These are phyloP conservation scores for Neoascochyta sp. DNA, from an alignment of 2,329 filamentous ascomycete species.

Conservation along the genomic window DNA sequence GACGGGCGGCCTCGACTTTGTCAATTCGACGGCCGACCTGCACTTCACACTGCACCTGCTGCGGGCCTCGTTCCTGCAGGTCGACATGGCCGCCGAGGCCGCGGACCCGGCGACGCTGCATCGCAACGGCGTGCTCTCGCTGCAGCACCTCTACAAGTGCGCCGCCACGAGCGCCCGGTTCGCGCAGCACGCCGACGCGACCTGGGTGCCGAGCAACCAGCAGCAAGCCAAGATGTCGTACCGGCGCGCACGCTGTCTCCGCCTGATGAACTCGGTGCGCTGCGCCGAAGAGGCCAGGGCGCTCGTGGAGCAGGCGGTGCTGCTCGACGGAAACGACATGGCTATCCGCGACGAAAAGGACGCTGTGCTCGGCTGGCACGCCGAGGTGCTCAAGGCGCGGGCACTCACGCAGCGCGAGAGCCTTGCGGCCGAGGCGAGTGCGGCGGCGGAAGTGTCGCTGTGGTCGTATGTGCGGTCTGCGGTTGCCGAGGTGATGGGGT, in stretches of 20 bases:
- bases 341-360: constrained; percentile 20
- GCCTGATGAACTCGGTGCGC: constrained; percentile 11
- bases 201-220: constrained; percentile 21
- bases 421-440: constrained; percentile 1
- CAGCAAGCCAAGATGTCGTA: constrained; percentile 24
- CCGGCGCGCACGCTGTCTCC: constrained; percentile 18
- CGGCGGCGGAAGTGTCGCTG: constrained; percentile 1
- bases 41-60: constrained; percentile 25
- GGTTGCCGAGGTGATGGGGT: constrained; percentile 7
- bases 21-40: constrained; percentile 21
- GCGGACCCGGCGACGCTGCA: constrained; percentile 2
- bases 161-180: constrained; percentile 21
- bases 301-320: constrained; percentile 16
- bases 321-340: constrained; percentile 16
- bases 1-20: constrained; percentile 20
- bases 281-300: constrained; percentile 13
- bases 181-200: constrained; percentile 21
- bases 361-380: constrained; percentile 14
- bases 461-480: constrained; percentile 6
- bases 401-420: constrained; percentile 2
- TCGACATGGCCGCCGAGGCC: constrained; percentile 17
- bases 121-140: constrained; percentile 13
- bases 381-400: constrained; percentile 10
- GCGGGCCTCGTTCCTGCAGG: constrained; percentile 20
- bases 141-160: constrained; percentile 20